A percentile compares a stretch with the other conserved stretches of the same genome.
Conservation (phyloP, 176 grass and related monocot genomes). For the Musa schizocarpa region DNA sequence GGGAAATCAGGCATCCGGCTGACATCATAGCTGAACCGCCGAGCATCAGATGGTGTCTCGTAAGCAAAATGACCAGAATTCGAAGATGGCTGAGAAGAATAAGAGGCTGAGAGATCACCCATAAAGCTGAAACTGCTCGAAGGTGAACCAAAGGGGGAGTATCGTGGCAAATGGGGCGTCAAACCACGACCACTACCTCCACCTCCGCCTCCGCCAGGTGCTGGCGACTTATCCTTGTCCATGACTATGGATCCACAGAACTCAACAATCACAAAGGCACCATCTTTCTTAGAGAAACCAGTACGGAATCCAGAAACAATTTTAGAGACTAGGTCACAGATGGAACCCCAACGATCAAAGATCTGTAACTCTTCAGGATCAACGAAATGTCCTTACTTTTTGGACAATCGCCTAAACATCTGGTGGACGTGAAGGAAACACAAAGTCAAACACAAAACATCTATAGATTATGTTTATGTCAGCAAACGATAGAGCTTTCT, state of each 20-base stretch:
- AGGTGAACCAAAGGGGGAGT: neutral
- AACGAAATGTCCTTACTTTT: neutral
- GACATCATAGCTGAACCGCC: conserved; percentile 26
- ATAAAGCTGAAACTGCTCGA: neutral
- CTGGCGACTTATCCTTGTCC: neutral
- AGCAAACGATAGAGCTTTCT: neutral
- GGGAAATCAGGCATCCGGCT: conserved; percentile 45
- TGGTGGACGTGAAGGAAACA: neutral
- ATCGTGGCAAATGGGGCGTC: neutral
- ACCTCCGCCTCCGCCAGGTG: neutral
- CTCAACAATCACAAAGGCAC: neutral
- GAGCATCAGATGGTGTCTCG: neutral
- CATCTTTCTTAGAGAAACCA: neutral
- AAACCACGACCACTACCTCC: neutral
- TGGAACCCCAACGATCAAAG: too few species aligned
- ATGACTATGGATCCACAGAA: neutral
- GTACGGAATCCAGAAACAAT: neutral
- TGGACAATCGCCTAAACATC: neutral
- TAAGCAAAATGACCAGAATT: neutral
- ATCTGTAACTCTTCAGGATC: neutral
- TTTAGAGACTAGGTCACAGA: neutral
- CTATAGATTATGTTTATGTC: neutral
- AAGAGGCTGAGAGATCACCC: neutral
- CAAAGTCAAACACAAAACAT: neutral
- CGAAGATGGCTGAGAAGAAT: neutral